Evolutionary conservation across 345 rosid species (phyloP), one percentile per base, ranked within the genome.

Genomic region (Garcia nutans): DNA sequence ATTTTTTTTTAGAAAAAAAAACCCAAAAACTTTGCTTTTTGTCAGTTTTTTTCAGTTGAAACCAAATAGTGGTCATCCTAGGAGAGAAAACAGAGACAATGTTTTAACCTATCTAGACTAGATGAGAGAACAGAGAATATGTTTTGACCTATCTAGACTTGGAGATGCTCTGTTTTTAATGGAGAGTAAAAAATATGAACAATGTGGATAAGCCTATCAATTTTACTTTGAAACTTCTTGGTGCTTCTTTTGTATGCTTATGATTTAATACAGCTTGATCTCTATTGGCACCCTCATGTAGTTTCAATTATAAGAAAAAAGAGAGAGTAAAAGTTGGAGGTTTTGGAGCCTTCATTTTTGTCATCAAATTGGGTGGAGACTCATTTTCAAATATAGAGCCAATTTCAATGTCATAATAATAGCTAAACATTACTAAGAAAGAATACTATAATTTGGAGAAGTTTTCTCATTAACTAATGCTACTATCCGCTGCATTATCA

Each of bases 381-480:
- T 2, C 17, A n/a, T 44, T 44, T 11, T 45, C 22, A 66, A 42
- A 44, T 44, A 66, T 66, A 41, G 65, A 37, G 65, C 49, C 2
- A 59, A 42, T 5, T 72, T 5, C 64, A 50, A 22, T 42, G 31
- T 15, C 0, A 33, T 42, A 5, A 57, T 5, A 33, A 26, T 23
- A 26, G 37, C n/a, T 74, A 28, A 33, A 77, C 42, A 64, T 37
- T 37, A 5, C 6, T 61, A 22, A 20, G 17, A 5, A 49, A 31
- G 59, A 74, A 28, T 59, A 12, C 17, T 55, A 9, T 55, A 57
- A 50, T 54, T 55, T 73, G 20, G 23, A 47, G n/a, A 54, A 22
- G 33, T 31, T 72, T 60, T 73, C 5, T 60, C 10, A 45, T 17
- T 59, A 6, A 59, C 47, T 74, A 59, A 78, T 76, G 10, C 9